Percentiles rank a stretch among this genome's conserved stretches.
Evolutionary conservation across 257 asterid species (phyloP).

Genomic region (Nyctanthes arbortristis): DNA sequence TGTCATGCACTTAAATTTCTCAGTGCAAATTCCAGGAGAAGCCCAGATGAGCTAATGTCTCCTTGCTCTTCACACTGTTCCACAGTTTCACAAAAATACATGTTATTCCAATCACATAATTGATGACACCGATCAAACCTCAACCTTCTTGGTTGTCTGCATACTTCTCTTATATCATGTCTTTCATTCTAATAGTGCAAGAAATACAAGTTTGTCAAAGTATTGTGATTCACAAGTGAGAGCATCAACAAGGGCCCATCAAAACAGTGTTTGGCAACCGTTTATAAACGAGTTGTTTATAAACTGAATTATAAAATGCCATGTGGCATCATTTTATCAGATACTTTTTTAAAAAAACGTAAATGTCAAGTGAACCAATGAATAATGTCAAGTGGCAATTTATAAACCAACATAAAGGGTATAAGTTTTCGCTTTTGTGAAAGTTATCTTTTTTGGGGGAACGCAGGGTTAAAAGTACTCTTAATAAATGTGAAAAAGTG

Average conservation of each 20-base stretch:
- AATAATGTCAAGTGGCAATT: too few relatives aligned
- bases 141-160: background rate
- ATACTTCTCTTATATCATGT: background rate
- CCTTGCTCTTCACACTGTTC: conserved; percentile 9
- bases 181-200: background rate
- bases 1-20: background rate
- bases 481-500: too few relatives aligned
- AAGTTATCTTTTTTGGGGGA: too few relatives aligned
- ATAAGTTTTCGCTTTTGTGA: too few relatives aligned
- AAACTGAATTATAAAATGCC: too few relatives aligned
- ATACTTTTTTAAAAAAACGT: too few relatives aligned
- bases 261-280: too few relatives aligned
- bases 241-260: background rate
- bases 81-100: conserved; percentile 8
- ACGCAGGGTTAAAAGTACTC: too few relatives aligned
- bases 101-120: conserved; percentile 5
- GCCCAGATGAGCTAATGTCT: background rate
- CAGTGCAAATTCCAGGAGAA: conserved; percentile 13
- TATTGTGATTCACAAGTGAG: background rate
- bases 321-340: too few relatives aligned
- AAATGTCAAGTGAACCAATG: too few relatives aligned
- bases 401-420: too few relatives aligned
- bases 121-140: background rate
- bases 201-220: background rate
- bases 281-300: too few relatives aligned